Percentiles rank a stretch among this genome's conserved stretches.
phyloP scores from a whole-genome alignment of 164 flowering plant genomes.

The Cinnamomum micranthum region DNA sequence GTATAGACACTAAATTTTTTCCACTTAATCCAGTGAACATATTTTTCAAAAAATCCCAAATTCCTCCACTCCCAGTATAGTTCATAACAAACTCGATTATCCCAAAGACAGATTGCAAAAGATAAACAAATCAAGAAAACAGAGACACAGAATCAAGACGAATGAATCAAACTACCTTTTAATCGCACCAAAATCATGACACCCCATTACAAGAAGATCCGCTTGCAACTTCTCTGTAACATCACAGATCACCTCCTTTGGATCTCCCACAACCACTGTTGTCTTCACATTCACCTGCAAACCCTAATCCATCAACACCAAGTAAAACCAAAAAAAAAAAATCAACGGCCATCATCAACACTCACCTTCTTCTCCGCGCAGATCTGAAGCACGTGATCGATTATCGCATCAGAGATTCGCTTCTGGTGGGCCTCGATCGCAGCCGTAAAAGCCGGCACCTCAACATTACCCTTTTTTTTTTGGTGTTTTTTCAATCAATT shows the following conservation, averaged over 20 bases:
- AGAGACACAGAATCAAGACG: neutral
- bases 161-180: constrained; percentile 44
- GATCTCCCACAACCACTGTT: constrained; percentile 62
- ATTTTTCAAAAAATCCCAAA: no score
- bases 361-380: constrained; percentile 51
- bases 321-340: neutral
- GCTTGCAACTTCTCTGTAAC: constrained; percentile 53
- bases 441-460: constrained; percentile 81
- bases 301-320: constrained; percentile 1
- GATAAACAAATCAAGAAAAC: neutral
- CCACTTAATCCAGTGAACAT: neutral
- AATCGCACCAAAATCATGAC: constrained; percentile 65
- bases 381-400: constrained; percentile 57
- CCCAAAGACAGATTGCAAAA: neutral
- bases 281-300: constrained; percentile 54
- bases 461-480: constrained; percentile 35
- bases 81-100: neutral
- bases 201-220: constrained; percentile 86
- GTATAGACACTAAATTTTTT: neutral
- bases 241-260: constrained; percentile 81
- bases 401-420: constrained; percentile 59
- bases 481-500: neutral
- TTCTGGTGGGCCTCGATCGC: constrained; percentile 80
- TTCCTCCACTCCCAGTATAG: no score
- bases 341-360: neutral